These are phyloP conservation scores for Apiospora saccharicola DNA, from an alignment of 2,329 filamentous ascomycete species.

Conservation along the genomic window DNA sequence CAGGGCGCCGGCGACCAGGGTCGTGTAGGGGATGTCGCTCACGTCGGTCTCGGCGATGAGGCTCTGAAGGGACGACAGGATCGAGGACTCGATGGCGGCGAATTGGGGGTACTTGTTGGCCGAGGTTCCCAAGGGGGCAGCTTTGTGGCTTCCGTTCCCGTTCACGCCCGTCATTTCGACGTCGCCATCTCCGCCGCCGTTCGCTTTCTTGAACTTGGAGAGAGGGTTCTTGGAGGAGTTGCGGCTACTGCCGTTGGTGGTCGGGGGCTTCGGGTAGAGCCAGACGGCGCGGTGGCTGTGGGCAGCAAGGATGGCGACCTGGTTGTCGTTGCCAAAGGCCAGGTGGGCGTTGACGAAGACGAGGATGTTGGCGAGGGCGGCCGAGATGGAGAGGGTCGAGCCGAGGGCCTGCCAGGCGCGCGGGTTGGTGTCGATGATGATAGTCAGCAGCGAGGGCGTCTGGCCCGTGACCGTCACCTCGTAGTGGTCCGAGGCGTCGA, in stretches of 20 bases:
- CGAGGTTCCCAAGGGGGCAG: conserved; percentile 44
- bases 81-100: conserved; percentile 81
- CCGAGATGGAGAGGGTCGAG: conserved; percentile 77
- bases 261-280: conserved; percentile 74
- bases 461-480: conserved; percentile 61
- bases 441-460: conserved; percentile 82
- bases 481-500: conserved; percentile 68
- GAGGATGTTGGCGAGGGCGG: conserved; percentile 85
- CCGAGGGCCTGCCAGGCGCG: conserved; percentile 88
- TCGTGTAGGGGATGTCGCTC: conserved; percentile 77
- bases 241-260: no score
- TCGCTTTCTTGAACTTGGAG: background rate
- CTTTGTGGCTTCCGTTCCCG: conserved; percentile 23
- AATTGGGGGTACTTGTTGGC: conserved; percentile 96
- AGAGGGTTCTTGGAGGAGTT: background rate
- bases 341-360: conserved; percentile 98
- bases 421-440: conserved; percentile 96
- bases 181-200: conserved; percentile 54
- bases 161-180: conserved; percentile 63
- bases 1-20: conserved; percentile 88
- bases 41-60: conserved; percentile 73
- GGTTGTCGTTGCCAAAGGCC: conserved; percentile 91
- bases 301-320: conserved; percentile 89
- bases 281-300: conserved; percentile 87
- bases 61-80: conserved; percentile 76